Conservation (phyloP, 169 alveolate species). For the Plasmodium falciparum region DNA sequence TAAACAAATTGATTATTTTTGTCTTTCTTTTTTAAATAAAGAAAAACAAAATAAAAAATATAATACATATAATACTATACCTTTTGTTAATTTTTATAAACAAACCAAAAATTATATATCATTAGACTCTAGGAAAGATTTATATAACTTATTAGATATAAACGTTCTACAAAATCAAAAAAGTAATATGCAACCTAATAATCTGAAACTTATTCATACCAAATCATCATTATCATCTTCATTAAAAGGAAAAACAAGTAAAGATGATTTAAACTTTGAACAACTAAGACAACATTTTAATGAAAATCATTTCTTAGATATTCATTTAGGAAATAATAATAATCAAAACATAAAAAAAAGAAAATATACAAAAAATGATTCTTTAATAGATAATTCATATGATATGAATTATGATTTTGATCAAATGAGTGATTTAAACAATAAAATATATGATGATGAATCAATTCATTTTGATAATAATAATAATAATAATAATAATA, state of each 20-base stretch:
- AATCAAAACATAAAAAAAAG: conserved; percentile 12
- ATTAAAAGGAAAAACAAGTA: not conserved
- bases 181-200: conserved; percentile 14
- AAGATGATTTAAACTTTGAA: conserved; percentile 25
- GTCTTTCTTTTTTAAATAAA: conserved; percentile 24
- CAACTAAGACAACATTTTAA: conserved; percentile 43
- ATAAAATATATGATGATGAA: conserved; percentile 10
- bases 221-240: conserved; percentile 40
- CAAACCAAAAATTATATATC: conserved; percentile 34
- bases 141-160: conserved; percentile 35
- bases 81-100: conserved; percentile 46
- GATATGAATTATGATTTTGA: conserved; percentile 51
- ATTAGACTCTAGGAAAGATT: conserved; percentile 46
- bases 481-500: conserved; percentile 14
- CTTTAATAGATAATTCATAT: conserved; percentile 10
- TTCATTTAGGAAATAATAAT: conserved; percentile 13
- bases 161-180: conserved; percentile 35
- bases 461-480: not conserved
- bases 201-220: conserved; percentile 24
- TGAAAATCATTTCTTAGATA: conserved; percentile 40
- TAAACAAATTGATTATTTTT: conserved; percentile 12
- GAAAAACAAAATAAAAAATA: conserved; percentile 10
- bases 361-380: not conserved
- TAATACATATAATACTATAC: conserved; percentile 10
- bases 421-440: conserved; percentile 23